phyloP scores from a whole-genome alignment of 306 rosid genomes.

The Glycine soja region DNA sequence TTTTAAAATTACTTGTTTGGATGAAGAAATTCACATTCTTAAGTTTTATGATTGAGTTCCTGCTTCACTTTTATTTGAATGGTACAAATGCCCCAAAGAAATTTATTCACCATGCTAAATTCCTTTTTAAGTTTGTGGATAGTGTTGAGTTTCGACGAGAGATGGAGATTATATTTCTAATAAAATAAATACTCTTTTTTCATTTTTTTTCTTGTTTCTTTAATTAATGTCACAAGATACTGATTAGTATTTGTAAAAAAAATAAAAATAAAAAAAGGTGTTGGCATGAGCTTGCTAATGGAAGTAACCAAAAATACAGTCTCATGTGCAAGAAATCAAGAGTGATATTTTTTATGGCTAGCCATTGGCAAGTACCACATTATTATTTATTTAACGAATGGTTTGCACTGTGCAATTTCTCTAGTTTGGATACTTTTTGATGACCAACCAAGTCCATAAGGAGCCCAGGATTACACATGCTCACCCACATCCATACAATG shows the following conservation, averaged over 20 bases:
- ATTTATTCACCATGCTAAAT: background rate
- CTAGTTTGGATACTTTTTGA: constrained; percentile 1
- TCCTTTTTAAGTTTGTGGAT: background rate
- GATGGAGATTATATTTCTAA: background rate
- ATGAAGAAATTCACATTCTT: no score
- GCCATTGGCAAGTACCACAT: no score
- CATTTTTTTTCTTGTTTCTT: no score
- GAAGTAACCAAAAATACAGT: background rate
- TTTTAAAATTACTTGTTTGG: background rate
- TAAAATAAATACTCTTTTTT: background rate
- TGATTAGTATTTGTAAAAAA: no score
- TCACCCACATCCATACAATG: background rate
- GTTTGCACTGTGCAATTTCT: background rate
- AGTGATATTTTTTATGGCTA: background rate
- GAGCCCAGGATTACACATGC: constrained; percentile 14
- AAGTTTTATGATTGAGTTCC: background rate
- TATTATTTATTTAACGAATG: no score
- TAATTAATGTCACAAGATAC: no score
- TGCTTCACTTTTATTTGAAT: background rate
- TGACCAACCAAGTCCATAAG: constrained; percentile 1
- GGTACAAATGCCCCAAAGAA: background rate
- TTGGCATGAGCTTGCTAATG: background rate
- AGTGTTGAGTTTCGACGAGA: background rate
- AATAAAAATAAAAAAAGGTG: background rate
- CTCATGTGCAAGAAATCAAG: background rate